Evolutionary conservation across 768 basidiomycete genomes (phyloP).

Genomic region (Mycena latifolia): DNA sequence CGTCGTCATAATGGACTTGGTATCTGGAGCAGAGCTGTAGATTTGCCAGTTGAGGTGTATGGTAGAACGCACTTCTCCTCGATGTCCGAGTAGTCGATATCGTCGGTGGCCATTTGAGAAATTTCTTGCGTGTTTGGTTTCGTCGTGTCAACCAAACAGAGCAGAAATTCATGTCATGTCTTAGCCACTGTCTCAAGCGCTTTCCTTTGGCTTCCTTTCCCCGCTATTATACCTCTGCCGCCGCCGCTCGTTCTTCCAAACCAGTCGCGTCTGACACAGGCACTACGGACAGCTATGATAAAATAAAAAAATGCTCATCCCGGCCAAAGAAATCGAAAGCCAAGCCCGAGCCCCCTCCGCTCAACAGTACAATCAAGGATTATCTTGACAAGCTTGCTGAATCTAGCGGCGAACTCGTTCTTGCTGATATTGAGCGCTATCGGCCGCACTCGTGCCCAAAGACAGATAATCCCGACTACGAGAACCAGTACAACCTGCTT

Average conservation of each 20-base stretch:
- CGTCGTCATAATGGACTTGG: slow-evolving; percentile 84
- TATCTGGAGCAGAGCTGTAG: slow-evolving; percentile 65
- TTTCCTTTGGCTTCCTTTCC: slow-evolving; percentile 24
- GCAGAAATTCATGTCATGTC: neutral
- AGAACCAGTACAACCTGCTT: slow-evolving; percentile 64
- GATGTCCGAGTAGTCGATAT: slow-evolving; percentile 90
- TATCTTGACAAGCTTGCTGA: slow-evolving; percentile 68
- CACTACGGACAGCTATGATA: neutral
- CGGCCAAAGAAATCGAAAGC: neutral
- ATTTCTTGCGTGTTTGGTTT: slow-evolving; percentile 9
- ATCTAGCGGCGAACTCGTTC: slow-evolving; percentile 59
- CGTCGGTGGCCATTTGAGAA: slow-evolving; percentile 52
- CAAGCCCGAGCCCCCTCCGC: slow-evolving; percentile 30
- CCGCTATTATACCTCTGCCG: slow-evolving; percentile 20
- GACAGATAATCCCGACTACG: slow-evolving; percentile 61
- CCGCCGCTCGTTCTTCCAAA: neutral
- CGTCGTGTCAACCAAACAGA: neutral
- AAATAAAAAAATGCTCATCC: slow-evolving; percentile 11
- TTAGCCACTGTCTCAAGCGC: slow-evolving; percentile 27
- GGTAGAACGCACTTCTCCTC: slow-evolving; percentile 76
- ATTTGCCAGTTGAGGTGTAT: slow-evolving; percentile 10
- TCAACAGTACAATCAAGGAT: slow-evolving; percentile 58
- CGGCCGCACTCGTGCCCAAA: slow-evolving; percentile 57
- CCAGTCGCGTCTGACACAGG: neutral
- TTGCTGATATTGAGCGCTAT: slow-evolving; percentile 73